Conservation (phyloP, 208 protist species). For the Naegleria lovaniensis region DNA sequence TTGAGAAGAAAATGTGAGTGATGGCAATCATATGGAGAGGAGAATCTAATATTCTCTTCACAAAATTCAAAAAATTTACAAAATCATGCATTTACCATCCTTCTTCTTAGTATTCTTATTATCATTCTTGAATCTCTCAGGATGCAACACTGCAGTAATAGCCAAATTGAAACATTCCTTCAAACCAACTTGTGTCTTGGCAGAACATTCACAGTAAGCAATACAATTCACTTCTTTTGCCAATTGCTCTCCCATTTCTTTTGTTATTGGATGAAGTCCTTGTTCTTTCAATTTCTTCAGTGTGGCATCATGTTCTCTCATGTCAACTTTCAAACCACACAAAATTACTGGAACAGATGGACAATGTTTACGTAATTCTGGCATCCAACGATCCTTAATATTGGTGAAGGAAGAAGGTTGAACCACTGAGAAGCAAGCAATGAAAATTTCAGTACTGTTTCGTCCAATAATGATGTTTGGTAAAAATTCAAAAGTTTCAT, state of each 20-base stretch:
- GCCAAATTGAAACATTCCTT: slow-evolving; percentile 66
- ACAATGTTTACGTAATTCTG: slow-evolving; percentile 42
- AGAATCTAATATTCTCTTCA: no score
- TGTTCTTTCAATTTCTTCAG: slow-evolving; percentile 40
- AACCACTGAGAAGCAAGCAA: slow-evolving; percentile 71
- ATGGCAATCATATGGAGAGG: no score
- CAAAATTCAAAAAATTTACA: background rate
- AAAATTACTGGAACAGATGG: slow-evolving; percentile 48
- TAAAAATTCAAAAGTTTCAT: no score
- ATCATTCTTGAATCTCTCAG: background rate
- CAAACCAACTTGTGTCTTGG: slow-evolving; percentile 57
- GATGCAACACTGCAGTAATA: background rate
- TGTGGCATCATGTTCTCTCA: slow-evolving; percentile 45
- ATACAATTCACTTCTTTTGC: slow-evolving; percentile 35
- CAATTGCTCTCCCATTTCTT: slow-evolving; percentile 40
- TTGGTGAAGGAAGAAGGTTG: slow-evolving; percentile 56
- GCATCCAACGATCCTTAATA: slow-evolving; percentile 33
- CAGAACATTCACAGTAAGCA: slow-evolving; percentile 44
- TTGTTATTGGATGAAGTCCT: slow-evolving; percentile 43
- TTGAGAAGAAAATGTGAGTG: no score
- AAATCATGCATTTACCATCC: background rate
- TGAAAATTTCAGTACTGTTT: slow-evolving; percentile 61
- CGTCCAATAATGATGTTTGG: no score
- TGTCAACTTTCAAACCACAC: slow-evolving; percentile 50
- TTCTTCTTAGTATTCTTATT: background rate